A percentile compares a stretch with the other conserved stretches of the same genome.
Conservation (phyloP, 768 basidiomycete species). For the Naganishia onofrii region DNA sequence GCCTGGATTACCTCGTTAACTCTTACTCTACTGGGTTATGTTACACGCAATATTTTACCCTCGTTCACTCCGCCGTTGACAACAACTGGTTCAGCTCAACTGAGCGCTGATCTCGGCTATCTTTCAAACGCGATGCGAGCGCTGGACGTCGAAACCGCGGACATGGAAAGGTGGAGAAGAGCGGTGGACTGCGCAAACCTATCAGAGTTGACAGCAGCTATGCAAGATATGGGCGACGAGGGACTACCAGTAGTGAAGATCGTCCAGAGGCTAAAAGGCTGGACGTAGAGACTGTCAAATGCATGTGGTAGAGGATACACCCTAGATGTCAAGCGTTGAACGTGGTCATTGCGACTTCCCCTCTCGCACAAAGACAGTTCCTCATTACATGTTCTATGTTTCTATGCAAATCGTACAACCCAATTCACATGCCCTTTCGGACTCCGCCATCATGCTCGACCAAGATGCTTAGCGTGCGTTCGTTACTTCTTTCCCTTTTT, state of each 20-base stretch:
- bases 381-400: not conserved
- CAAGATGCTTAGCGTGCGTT: not conserved
- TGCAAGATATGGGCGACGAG: slow-evolving; percentile 21
- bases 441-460: too few relatives aligned
- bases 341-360: not conserved
- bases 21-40: slow-evolving; percentile 69
- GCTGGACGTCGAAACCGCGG: slow-evolving; percentile 79
- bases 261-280: slow-evolving; percentile 1
- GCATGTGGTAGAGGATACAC: not conserved
- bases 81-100: slow-evolving; percentile 70
- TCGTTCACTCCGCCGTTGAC: slow-evolving; percentile 63
- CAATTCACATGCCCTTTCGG: too few relatives aligned
- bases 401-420: not conserved
- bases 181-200: slow-evolving; percentile 5
- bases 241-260: slow-evolving; percentile 3
- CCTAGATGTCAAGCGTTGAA: not conserved
- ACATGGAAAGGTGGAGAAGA: slow-evolving; percentile 72
- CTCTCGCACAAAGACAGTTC: not conserved
- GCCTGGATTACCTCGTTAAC: slow-evolving; percentile 93
- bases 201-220: slow-evolving; percentile 14
- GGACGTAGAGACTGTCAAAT: not conserved
- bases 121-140: slow-evolving; percentile 85
- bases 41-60: slow-evolving; percentile 70
- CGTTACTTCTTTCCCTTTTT: slow-evolving; percentile 20
- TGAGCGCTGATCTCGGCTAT: slow-evolving; percentile 82